Conservation (phyloP, 768 basidiomycete species). For the Cystofilobasidium capitatum region DNA sequence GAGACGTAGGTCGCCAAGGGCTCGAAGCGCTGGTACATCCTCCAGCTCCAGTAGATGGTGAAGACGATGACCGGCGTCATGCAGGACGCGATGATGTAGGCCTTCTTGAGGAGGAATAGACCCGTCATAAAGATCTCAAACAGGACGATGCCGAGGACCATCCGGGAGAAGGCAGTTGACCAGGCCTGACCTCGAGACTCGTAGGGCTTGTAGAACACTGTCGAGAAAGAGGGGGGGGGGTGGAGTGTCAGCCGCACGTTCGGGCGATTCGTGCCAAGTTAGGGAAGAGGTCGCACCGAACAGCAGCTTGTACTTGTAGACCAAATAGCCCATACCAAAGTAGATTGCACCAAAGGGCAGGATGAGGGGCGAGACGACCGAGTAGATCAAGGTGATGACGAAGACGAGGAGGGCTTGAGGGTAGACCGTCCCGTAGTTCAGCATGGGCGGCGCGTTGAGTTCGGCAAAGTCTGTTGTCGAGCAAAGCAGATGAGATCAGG, state of each 20-base stretch:
- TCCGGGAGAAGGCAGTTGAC: conserved; percentile 86
- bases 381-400: conserved; percentile 87
- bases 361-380: conserved; percentile 89
- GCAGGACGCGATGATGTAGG: conserved; percentile 51
- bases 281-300: conserved; percentile 54
- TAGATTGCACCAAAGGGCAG: conserved; percentile 90
- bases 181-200: conserved; percentile 96
- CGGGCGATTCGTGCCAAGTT: not conserved
- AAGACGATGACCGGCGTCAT: conserved; percentile 66
- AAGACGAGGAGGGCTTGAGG: conserved; percentile 95
- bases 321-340: conserved; percentile 89
- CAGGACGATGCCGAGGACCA: conserved; percentile 78
- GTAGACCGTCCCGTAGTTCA: conserved; percentile 93
- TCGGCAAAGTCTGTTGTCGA: conserved; percentile 71
- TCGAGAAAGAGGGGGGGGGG: conserved; percentile 4
- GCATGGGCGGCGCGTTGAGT: conserved; percentile 92
- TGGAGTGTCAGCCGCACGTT: conserved; percentile 12
- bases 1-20: conserved; percentile 72
- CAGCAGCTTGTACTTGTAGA: conserved; percentile 95
- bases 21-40: conserved; percentile 55
- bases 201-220: conserved; percentile 98
- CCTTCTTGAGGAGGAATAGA: conserved; percentile 66
- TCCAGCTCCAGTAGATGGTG: conserved; percentile 73
- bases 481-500: conserved; percentile 10
- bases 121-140: conserved; percentile 95